Evolutionary conservation across 176 grass and related monocot genomes (phyloP).

Genomic region (Hordeum marinum): DNA sequence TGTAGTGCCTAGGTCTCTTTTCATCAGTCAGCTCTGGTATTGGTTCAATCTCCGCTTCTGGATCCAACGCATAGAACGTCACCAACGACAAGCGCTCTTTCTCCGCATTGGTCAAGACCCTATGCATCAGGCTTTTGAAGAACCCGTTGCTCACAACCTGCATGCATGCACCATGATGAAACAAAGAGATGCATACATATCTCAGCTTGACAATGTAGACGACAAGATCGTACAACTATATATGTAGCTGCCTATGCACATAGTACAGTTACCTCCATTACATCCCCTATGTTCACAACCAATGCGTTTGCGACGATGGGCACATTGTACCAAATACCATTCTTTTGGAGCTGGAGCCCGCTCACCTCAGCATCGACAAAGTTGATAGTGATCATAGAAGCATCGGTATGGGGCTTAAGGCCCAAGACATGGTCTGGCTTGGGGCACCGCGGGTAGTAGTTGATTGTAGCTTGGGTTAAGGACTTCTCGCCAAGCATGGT

Average conservation of each 20-base stretch:
- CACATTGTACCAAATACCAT: constrained; percentile 30
- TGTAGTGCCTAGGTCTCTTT: background rate
- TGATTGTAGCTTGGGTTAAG: constrained; percentile 27
- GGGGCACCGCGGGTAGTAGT: constrained; percentile 42
- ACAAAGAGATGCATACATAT: background rate
- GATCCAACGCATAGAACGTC: background rate
- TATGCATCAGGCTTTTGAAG: constrained; percentile 43
- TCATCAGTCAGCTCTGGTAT: background rate
- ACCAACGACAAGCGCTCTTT: background rate
- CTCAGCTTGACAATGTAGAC: background rate
- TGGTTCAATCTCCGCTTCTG: background rate
- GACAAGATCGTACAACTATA: background rate
- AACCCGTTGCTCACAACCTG: constrained; percentile 43
- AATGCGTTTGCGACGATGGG: constrained; percentile 33
- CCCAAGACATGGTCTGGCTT: constrained; percentile 39
- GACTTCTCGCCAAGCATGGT: constrained; percentile 14
- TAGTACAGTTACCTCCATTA: constrained; percentile 31
- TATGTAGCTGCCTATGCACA: background rate
- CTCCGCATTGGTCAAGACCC: constrained; percentile 23
- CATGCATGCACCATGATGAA: background rate
- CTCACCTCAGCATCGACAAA: constrained; percentile 29
- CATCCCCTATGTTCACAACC: constrained; percentile 42
- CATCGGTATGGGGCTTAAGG: constrained; percentile 46
- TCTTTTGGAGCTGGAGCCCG: constrained; percentile 39
- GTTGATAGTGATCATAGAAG: constrained; percentile 30